These are phyloP conservation scores for Stenocarpella maydis DNA, from an alignment of 2,329 filamentous ascomycete species.

Conservation along the genomic window DNA sequence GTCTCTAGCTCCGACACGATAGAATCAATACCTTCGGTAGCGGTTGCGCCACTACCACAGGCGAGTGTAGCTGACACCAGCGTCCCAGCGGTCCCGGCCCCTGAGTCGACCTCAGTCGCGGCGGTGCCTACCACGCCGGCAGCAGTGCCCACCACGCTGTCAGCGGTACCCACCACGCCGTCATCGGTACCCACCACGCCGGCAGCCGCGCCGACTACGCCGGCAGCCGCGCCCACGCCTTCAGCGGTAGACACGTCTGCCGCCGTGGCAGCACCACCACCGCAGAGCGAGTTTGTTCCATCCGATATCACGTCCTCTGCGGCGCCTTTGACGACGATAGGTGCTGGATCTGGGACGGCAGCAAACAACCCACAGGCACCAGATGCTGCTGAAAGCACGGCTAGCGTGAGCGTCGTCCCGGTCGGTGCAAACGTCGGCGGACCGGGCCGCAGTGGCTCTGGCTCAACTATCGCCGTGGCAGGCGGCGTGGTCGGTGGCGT, in stretches of 20 bases:
- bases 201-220: conserved; percentile 27
- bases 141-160: conserved; percentile 9
- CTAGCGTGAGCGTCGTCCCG: conserved; percentile 40
- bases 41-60: conserved; percentile 37
- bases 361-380: conserved; percentile 10
- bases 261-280: neutral
- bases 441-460: conserved; percentile 40
- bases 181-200: conserved; percentile 6
- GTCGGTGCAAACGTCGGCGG: neutral
- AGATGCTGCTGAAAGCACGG: neutral
- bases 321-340: conserved; percentile 34
- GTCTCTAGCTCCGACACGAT: conserved; percentile 26
- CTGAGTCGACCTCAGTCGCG: conserved; percentile 35
- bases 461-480: conserved; percentile 55
- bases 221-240: conserved; percentile 25
- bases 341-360: conserved; percentile 34
- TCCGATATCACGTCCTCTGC: conserved; percentile 26
- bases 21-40: conserved; percentile 38
- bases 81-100: conserved; percentile 39
- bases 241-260: neutral
- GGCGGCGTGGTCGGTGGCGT: conserved; percentile 61
- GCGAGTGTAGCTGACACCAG: conserved; percentile 49
- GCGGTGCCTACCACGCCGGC: conserved; percentile 27
- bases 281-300: conserved; percentile 24
- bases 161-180: too few relatives aligned